phyloP scores from a whole-genome alignment of 2,329 filamentous ascomycete genomes.

The Colletotrichum graminicola region DNA sequence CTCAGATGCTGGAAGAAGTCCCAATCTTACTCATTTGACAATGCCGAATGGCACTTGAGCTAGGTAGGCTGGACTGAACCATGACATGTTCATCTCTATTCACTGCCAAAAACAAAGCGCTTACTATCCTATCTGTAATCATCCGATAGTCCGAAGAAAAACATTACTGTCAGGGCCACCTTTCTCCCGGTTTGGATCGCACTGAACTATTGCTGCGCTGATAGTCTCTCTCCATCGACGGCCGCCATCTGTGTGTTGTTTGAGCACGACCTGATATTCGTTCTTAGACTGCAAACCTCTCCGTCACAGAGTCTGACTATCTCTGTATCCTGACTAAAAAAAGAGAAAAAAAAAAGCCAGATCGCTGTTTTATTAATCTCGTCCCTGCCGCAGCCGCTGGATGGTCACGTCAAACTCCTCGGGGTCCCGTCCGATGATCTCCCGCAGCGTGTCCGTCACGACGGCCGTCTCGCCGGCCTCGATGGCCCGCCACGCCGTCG shows the following conservation, averaged over 20 bases:
- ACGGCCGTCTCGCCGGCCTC: slow-evolving; percentile 57
- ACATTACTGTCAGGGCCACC: background rate
- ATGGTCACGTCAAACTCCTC: slow-evolving; percentile 55
- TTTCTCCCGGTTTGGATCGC: background rate
- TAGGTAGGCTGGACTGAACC: background rate
- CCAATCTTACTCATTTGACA: rapidly evolving
- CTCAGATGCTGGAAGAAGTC: background rate
- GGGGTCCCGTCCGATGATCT: slow-evolving; percentile 57
- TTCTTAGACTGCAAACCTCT: background rate
- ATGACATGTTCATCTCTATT: background rate
- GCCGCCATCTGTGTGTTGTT: background rate
- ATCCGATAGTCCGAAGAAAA: background rate
- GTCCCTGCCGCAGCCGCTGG: background rate
- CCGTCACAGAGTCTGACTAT: background rate
- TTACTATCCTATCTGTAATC: background rate
- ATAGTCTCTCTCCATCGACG: no score
- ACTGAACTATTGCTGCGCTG: background rate
- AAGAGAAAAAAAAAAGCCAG: background rate
- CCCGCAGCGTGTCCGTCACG: slow-evolving; percentile 53
- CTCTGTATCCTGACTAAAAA: background rate
- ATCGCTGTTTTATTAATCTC: background rate
- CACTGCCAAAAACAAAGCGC: background rate
- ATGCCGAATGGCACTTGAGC: background rate
- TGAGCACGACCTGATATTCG: background rate
- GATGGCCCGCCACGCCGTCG: slow-evolving; percentile 61